phyloP scores from a whole-genome alignment of 768 basidiomycete species.

The Rhodotorula kratochvilovae region DNA sequence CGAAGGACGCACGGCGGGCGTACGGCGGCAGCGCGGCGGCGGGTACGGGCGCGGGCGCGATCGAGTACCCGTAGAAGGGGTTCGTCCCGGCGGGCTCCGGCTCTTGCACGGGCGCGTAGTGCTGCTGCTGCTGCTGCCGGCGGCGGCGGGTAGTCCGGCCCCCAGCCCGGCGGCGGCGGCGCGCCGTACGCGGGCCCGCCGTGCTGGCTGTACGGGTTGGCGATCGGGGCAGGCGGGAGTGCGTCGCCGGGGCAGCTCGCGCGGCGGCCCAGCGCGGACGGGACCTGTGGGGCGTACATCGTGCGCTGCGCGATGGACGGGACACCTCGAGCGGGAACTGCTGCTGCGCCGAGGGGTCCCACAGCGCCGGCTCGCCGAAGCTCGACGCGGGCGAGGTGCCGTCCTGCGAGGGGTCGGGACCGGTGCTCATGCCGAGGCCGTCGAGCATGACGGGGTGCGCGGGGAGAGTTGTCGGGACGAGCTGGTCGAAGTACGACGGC shows the following conservation, averaged over 20 bases:
- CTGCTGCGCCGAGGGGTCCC: not conserved
- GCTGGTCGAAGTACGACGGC: not conserved
- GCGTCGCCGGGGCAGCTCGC: constrained; percentile 8
- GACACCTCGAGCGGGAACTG: too few relatives aligned
- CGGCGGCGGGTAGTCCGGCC: not conserved
- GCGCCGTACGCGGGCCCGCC: not conserved
- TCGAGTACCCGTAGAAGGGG: constrained; percentile 4
- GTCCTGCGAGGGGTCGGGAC: not conserved
- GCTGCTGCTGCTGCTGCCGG: not conserved
- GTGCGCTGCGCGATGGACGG: not conserved
- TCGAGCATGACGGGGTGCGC: not conserved
- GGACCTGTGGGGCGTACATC: not conserved
- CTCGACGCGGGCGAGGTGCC: constrained; percentile 16
- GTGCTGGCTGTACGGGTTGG: not conserved
- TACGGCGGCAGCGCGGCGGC: not conserved
- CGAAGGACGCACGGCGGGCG: not conserved
- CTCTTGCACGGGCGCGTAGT: too few relatives aligned
- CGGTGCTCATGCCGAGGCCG: not conserved
- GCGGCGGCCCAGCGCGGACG: not conserved
- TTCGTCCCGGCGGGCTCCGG: too few relatives aligned
- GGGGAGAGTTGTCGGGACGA: not conserved
- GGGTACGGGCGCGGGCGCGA: not conserved
- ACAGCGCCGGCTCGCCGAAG: not conserved
- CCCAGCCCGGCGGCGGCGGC: constrained; percentile 1
- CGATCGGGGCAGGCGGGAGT: not conserved